Percentiles rank a stretch among this genome's conserved stretches.
Evolutionary conservation across 2,329 filamentous ascomycete species (phyloP).

Genomic region (Diaporthe sp.): DNA sequence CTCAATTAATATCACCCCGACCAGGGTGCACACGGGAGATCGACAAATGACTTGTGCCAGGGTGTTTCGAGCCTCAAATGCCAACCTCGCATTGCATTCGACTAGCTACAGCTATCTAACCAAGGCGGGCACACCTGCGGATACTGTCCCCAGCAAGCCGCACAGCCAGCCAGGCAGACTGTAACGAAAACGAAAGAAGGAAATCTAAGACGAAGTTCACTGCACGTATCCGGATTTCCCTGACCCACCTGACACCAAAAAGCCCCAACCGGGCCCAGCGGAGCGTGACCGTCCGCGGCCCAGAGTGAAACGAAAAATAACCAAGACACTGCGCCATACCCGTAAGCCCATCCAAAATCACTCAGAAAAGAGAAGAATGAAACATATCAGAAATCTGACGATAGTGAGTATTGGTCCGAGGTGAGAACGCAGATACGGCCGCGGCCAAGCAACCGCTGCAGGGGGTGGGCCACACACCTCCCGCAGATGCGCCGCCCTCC

Average conservation of each 20-base stretch:
- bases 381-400: not conserved
- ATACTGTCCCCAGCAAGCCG: not conserved
- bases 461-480: not conserved
- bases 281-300: conserved; percentile 9
- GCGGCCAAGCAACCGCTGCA: not conserved
- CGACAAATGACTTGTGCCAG: not conserved
- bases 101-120: not conserved
- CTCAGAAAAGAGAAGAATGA: not conserved
- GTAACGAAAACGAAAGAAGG: not conserved
- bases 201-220: conserved; percentile 1
- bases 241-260: not conserved
- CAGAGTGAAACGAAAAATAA: not conserved
- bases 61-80: not conserved
- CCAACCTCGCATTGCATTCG: not conserved
- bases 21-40: conserved; percentile 11
- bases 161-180: too few species aligned
- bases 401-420: not conserved
- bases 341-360: not conserved
- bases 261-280: not conserved
- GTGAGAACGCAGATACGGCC: not conserved
- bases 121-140: not conserved
- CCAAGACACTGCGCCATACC: not conserved
- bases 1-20: not conserved
- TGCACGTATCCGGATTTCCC: not conserved
- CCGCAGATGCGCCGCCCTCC: not conserved